A percentile compares a stretch with the other conserved stretches of the same genome.
Evolutionary conservation across 352 stramenopile genomes (phyloP).

Genomic region (Albugo laibachii): DNA sequence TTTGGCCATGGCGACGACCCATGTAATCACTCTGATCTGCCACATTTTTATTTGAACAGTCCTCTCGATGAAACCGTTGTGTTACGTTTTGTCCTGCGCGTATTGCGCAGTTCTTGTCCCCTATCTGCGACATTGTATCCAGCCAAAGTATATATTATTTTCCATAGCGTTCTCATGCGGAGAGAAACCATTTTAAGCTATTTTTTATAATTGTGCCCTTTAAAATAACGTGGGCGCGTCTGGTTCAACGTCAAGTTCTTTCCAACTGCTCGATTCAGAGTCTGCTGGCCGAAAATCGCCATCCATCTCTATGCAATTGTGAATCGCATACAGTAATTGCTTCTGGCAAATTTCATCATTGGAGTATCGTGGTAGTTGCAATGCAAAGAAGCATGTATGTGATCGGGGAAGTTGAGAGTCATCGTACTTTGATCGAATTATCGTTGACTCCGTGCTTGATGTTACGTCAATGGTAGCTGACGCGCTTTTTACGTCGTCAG

Average conservation of each 20-base stretch:
- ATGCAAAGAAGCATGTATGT: conserved; percentile 78
- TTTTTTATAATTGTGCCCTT: no score
- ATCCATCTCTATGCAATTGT: conserved; percentile 79
- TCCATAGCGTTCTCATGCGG: no score
- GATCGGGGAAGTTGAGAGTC: conserved; percentile 62
- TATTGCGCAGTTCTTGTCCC: no score
- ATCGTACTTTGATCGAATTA: conserved; percentile 11
- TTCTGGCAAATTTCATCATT: conserved; percentile 45
- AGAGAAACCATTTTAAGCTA: no score
- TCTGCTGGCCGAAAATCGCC: conserved; percentile 73
- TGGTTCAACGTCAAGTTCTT: conserved; percentile 5
- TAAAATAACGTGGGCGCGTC: no score
- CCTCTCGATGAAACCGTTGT: no score
- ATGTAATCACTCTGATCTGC: no score
- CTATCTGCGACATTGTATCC: no score
- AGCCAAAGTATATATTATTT: no score
- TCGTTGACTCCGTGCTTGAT: background rate
- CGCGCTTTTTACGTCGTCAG: conserved; percentile 1
- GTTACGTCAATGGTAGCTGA: background rate
- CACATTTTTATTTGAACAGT: no score
- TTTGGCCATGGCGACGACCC: no score
- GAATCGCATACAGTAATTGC: conserved; percentile 58
- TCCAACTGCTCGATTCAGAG: conserved; percentile 64
- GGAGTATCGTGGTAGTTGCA: conserved; percentile 64
- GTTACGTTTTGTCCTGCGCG: no score